Base-by-base conservation (phyloP, 2,329 filamentous ascomycete genomes). In the Alternaria alternata region DNA sequence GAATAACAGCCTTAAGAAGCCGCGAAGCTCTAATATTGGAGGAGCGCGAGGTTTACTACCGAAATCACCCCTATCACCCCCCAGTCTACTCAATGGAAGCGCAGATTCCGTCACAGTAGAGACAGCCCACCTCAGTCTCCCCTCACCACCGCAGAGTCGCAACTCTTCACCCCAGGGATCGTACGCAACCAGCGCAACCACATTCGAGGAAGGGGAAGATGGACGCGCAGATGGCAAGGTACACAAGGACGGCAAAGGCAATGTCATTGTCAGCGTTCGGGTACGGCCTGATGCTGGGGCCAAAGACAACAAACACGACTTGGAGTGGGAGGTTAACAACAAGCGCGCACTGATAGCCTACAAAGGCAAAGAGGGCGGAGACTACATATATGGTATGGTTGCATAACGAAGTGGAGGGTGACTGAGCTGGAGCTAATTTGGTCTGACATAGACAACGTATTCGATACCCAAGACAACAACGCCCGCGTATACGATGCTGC, bases 211-310 rank as follows among this genome's bases (percentile, higher is more conserved):
- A 26, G 87, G 86, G 24, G 91, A 94, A 80, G 64, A 88, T 81
- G 76, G 57, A 85, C 88, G 76, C 62, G 72, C 72, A 41, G 69
- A 73, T 28, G 78, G 77, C 59, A 78, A 75, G 44, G 56, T 49
- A 30, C 57, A 54, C 36, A 89, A 87, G 70, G 93, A 97, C 71
- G 87, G 86, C 56, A 98, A 97, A 78, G 95, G 95, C 52, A 99
- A 99, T 74, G 94, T 99, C 14, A 80, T 98, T 63, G 94, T 99
- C 69, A 98, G 95, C 75, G 94, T 99, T 38, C 88, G 95, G 74
- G 94, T 98, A 42, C 88, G 95, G 32, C 95, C 95, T 30, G 94
- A 97, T 80, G 85, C 87, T 4, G 87, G 84, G 24, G 83, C 84
- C n/a, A 87, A 85, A 54, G 86, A 86, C 55, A 87, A 87, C 44